Percentiles rank a stretch among this genome's conserved stretches.
Conservation (phyloP, 768 basidiomycete genomes). For the Leccinum barrowsii region DNA sequence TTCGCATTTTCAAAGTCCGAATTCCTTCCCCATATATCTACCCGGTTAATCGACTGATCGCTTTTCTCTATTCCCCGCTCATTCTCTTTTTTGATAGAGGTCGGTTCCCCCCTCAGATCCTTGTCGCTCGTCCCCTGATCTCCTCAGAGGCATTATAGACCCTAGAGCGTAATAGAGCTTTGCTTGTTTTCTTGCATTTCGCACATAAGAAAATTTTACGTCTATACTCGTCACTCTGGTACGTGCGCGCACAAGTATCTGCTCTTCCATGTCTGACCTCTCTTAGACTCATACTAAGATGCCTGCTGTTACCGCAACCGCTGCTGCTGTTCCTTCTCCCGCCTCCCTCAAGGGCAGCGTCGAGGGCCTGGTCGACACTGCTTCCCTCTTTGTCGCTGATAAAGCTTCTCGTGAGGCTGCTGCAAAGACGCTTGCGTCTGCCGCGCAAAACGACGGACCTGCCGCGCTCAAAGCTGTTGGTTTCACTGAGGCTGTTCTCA, state of each 20-base stretch:
- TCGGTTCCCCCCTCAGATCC: conserved; percentile 10
- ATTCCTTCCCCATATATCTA: conserved; percentile 14
- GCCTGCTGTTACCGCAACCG: conserved; percentile 74
- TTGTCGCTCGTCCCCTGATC: not conserved
- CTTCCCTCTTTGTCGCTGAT: conserved; percentile 80
- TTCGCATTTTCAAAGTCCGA: conserved; percentile 34
- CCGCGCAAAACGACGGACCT: conserved; percentile 83
- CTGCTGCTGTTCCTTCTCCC: conserved; percentile 54
- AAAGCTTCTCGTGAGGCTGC: conserved; percentile 76
- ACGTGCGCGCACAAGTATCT: conserved; percentile 10
- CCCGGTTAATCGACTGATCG: not conserved
- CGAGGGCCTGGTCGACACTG: conserved; percentile 64
- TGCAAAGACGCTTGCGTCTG: conserved; percentile 62
- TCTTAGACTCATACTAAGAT: conserved; percentile 56
- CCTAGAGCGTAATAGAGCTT: conserved; percentile 58
- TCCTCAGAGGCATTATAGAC: conserved; percentile 36
- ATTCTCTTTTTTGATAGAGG: conserved; percentile 33
- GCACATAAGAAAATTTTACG: conserved; percentile 32
- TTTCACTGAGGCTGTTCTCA: conserved; percentile 70
- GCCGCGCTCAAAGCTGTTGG: conserved; percentile 65
- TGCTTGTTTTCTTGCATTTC: conserved; percentile 48
- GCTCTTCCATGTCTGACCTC: not conserved
- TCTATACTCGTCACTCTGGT: conserved; percentile 41
- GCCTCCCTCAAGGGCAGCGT: conserved; percentile 71
- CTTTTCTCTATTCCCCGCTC: conserved; percentile 29